A percentile compares a stretch with the other conserved stretches of the same genome.
Evolutionary conservation across 371 early-diverging fungal species (phyloP).

Genomic region (Thermomucor indicae-seudaticae): DNA sequence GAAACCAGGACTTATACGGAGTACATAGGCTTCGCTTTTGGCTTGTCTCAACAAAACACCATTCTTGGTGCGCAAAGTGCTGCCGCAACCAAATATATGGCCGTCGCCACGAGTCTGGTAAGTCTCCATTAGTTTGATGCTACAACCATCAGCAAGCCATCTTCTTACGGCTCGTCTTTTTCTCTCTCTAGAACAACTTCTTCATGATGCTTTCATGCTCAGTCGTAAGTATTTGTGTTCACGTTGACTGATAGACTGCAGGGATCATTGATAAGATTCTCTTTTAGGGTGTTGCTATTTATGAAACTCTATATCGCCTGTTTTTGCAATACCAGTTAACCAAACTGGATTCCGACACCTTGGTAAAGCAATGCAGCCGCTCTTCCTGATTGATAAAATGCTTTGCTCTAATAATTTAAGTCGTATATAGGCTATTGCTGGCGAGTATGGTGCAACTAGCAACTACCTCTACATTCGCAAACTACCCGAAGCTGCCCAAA

Average conservation of each 20-base stretch:
- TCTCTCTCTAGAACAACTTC: constrained; percentile 22
- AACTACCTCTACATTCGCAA: constrained; percentile 31
- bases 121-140: background rate
- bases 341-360: background rate
- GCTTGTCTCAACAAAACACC: constrained; percentile 58
- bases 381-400: no score
- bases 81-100: constrained; percentile 48
- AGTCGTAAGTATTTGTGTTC: constrained; percentile 6
- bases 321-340: constrained; percentile 15
- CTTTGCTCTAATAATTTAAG: no score
- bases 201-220: constrained; percentile 35
- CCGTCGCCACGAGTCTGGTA: constrained; percentile 53
- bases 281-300: constrained; percentile 25
- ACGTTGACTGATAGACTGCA: background rate
- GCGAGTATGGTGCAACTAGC: constrained; percentile 23
- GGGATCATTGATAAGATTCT: background rate
- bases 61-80: constrained; percentile 57
- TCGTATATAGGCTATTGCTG: constrained; percentile 17
- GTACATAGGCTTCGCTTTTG: constrained; percentile 47
- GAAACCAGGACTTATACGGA: background rate
- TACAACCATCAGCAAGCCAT: no score
- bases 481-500: constrained; percentile 31
- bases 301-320: constrained; percentile 19
- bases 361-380: no score
- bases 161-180: background rate